Percentiles rank a stretch among this genome's conserved stretches.
phyloP scores from a whole-genome alignment of 352 stramenopile genomes.

The Globisporangium paddicum region DNA sequence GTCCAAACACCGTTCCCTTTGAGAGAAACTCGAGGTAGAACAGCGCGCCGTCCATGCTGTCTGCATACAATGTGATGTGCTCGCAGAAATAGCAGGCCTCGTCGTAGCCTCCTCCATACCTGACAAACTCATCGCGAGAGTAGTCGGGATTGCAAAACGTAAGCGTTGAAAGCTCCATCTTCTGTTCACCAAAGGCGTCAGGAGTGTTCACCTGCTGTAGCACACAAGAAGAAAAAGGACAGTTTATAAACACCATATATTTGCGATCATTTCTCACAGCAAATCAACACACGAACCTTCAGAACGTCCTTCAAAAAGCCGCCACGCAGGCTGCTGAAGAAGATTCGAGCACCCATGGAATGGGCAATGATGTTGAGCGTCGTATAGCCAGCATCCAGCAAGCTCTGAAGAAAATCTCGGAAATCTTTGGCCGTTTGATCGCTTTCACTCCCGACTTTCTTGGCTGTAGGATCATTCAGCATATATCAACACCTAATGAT shows the following conservation, averaged over 20 bases:
- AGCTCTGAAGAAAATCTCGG: conserved; percentile 42
- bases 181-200: background rate
- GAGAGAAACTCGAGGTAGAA: conserved; percentile 66
- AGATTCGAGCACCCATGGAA: conserved; percentile 60
- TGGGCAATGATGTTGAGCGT: conserved; percentile 63
- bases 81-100: conserved; percentile 46
- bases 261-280: too few relatives aligned
- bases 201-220: conserved; percentile 2
- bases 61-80: conserved; percentile 72
- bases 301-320: conserved; percentile 40
- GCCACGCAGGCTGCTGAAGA: conserved; percentile 46
- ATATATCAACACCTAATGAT: background rate
- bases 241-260: background rate
- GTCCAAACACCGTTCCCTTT: conserved; percentile 32
- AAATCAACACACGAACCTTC: conserved; percentile 18
- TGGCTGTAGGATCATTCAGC: conserved; percentile 15
- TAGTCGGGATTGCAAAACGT: conserved; percentile 84
- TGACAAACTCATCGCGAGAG: conserved; percentile 51
- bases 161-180: conserved; percentile 46
- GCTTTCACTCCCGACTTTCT: conserved; percentile 35
- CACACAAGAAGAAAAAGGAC: background rate
- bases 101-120: conserved; percentile 52
- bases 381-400: conserved; percentile 57
- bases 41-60: conserved; percentile 64
- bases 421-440: conserved; percentile 39